Conservation (phyloP, 2,329 filamentous ascomycete species). For the Chrysoporthe cubensis region DNA sequence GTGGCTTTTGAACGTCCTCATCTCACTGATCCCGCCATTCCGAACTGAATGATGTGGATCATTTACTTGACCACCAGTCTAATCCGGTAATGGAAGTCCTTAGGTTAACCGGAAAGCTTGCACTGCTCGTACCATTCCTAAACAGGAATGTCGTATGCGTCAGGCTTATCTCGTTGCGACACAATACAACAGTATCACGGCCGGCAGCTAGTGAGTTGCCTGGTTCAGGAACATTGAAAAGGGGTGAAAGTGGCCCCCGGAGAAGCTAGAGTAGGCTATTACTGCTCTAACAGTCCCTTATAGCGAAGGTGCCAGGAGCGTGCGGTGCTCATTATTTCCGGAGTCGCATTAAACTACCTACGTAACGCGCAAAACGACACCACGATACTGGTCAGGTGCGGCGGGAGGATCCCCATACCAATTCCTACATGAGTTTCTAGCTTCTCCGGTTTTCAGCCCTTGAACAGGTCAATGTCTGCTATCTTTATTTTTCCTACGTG, state of each 20-base stretch:
- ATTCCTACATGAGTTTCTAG: no score
- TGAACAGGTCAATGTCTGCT: no score
- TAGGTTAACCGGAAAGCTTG: not conserved
- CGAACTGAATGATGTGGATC: not conserved
- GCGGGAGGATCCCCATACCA: no score
- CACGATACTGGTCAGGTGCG: no score
- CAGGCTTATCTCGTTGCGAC: not conserved
- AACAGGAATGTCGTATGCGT: constrained; percentile 8
- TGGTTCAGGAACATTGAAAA: not conserved
- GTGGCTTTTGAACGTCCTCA: not conserved
- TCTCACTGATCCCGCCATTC: not conserved
- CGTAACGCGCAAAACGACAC: no score
- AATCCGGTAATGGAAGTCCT: constrained; percentile 12
- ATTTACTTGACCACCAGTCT: not conserved
- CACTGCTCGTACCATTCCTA: not conserved
- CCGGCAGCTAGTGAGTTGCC: not conserved
- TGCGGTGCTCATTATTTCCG: not conserved
- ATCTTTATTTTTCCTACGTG: no score
- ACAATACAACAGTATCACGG: not conserved
- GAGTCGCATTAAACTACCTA: not conserved
- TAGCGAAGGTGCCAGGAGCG: not conserved
- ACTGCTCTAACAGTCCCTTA: not conserved
- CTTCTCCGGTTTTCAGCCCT: no score
- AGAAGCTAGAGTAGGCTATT: not conserved
- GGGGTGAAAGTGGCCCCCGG: not conserved